Conservation (phyloP, 768 basidiomycete genomes). For the Collybia mongolica region DNA sequence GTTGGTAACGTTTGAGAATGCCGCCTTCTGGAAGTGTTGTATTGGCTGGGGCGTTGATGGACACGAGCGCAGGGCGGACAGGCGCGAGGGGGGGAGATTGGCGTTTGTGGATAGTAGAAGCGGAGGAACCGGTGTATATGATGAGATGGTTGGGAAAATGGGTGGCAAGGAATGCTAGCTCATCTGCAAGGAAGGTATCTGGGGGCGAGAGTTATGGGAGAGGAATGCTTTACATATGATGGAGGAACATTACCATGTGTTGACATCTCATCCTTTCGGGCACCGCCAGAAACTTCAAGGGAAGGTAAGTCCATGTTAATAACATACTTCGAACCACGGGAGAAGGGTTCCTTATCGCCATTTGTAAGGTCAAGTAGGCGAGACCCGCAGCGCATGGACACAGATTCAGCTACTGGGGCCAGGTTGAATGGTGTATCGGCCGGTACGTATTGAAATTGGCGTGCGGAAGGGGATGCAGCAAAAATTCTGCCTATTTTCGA, state of each 20-base stretch:
- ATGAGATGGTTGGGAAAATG: constrained; percentile 63
- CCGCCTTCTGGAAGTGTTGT: constrained; percentile 47
- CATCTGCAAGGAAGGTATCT: constrained; percentile 46
- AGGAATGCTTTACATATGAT: background rate
- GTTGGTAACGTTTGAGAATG: constrained; percentile 71
- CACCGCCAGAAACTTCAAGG: constrained; percentile 36
- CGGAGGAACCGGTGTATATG: constrained; percentile 56
- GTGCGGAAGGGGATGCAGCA: constrained; percentile 46
- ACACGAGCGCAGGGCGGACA: constrained; percentile 13
- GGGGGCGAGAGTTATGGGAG: constrained; percentile 7
- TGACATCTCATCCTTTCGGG: constrained; percentile 47
- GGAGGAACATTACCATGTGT: constrained; percentile 47
- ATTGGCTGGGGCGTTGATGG: constrained; percentile 22
- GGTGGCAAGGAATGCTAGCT: constrained; percentile 47
- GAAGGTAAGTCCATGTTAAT: constrained; percentile 57
- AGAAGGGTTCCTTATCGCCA: constrained; percentile 32
- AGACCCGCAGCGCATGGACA: constrained; percentile 57
- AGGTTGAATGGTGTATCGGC: constrained; percentile 24
- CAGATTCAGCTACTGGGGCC: constrained; percentile 35
- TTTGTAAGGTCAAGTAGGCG: constrained; percentile 40
- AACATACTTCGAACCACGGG: constrained; percentile 48
- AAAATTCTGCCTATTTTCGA: constrained; percentile 50
- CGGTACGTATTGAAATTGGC: constrained; percentile 63
- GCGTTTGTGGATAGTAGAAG: constrained; percentile 18
- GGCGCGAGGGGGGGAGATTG: constrained; percentile 20